These are phyloP conservation scores for Isatis tinctoria DNA, from an alignment of 345 rosid genomes.

Conservation along the genomic window DNA sequence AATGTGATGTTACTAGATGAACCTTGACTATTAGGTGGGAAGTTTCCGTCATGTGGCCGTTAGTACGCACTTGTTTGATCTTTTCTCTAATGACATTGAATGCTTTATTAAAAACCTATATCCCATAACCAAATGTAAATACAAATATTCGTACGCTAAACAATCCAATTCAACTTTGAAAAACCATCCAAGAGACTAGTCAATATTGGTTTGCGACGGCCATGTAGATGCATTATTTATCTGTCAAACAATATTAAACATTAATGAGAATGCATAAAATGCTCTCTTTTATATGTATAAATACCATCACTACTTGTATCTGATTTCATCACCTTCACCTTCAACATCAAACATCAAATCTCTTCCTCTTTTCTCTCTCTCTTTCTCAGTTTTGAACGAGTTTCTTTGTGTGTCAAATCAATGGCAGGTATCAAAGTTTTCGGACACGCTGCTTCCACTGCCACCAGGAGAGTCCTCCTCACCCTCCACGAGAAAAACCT, in stretches of 20 bases:
- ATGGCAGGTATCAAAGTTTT: constrained; percentile 33
- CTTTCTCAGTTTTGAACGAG: not conserved
- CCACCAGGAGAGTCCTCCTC: constrained; percentile 37
- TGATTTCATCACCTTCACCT: constrained; percentile 25
- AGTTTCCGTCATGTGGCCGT: constrained; percentile 1
- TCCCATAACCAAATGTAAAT: not conserved
- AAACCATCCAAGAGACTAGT: constrained; percentile 11
- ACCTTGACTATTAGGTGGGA: constrained; percentile 5
- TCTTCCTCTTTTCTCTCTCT: not conserved
- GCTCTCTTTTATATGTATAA: not conserved
- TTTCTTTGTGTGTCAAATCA: not conserved
- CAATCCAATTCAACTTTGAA: constrained; percentile 9
- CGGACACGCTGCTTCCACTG: constrained; percentile 23
- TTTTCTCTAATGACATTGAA: not conserved
- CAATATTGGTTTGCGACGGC: constrained; percentile 30
- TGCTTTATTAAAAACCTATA: constrained; percentile 4
- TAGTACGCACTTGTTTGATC: not conserved
- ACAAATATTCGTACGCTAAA: not conserved
- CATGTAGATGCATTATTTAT: not conserved
- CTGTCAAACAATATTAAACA: not conserved
- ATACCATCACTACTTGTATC: constrained; percentile 21
- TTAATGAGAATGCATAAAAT: not conserved
- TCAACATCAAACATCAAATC: constrained; percentile 22
- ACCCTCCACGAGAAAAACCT: constrained; percentile 37
- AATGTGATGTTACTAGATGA: not conserved